These are phyloP conservation scores for Spergularia marina DNA, from an alignment of 148 eudicot genomes.

Conservation along the genomic window DNA sequence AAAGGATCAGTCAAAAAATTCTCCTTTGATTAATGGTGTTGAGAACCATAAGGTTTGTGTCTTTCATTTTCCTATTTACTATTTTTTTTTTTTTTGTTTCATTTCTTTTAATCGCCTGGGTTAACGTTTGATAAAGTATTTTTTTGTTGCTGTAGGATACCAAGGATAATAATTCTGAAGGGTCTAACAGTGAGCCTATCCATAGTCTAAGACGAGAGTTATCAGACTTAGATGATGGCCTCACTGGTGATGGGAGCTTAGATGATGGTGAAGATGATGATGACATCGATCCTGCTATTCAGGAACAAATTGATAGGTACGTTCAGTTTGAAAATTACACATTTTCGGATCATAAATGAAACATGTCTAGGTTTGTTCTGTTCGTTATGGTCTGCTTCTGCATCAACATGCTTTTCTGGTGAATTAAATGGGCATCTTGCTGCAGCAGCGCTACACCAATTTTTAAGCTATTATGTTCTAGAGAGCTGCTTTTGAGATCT, in stretches of 20 bases:
- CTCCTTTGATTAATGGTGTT: slow-evolving; percentile 36
- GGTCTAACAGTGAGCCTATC: slow-evolving; percentile 27
- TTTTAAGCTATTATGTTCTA: too few species aligned
- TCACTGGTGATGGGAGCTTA: slow-evolving; percentile 47
- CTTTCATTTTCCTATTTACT: neutral
- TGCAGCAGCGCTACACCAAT: too few species aligned
- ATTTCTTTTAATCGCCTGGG: neutral
- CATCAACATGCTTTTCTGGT: neutral
- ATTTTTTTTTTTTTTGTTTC: neutral
- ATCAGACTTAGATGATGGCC: slow-evolving; percentile 40
- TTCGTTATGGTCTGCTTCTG: neutral
- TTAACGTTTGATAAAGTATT: neutral
- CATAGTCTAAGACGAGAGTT: slow-evolving; percentile 37
- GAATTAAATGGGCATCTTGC: too few species aligned
- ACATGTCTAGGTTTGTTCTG: neutral
- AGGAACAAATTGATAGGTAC: slow-evolving; percentile 81
- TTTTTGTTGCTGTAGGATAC: slow-evolving; percentile 39
- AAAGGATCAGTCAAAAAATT: slow-evolving; percentile 61
- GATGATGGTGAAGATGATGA: slow-evolving; percentile 55
- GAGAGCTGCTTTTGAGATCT: too few species aligned
- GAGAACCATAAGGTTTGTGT: slow-evolving; percentile 42
- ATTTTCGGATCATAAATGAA: neutral
- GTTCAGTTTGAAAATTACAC: slow-evolving; percentile 22
- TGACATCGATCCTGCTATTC: slow-evolving; percentile 72
- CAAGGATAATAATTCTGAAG: slow-evolving; percentile 36